Percentiles rank a stretch among this genome's conserved stretches.
Evolutionary conservation across 1,139 yeast genomes (phyloP).

Genomic region (Yamadazyma conglobata): DNA sequence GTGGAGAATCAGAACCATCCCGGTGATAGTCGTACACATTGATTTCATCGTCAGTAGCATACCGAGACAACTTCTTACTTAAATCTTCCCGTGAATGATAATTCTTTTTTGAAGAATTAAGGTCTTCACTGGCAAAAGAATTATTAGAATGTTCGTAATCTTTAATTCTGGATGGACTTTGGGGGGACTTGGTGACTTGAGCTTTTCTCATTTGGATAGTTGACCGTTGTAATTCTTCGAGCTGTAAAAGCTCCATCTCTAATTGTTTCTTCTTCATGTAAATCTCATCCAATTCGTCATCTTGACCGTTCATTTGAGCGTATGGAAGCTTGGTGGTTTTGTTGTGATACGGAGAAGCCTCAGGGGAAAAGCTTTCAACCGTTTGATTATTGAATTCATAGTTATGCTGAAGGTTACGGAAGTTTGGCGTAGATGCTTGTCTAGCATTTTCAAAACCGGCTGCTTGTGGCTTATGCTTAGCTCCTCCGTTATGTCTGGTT

Average conservation of each 20-base stretch:
- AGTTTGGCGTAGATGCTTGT: constrained; percentile 13
- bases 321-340: constrained; percentile 7
- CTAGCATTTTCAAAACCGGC: constrained; percentile 15
- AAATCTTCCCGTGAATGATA: constrained; percentile 35
- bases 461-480: constrained; percentile 19
- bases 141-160: constrained; percentile 22
- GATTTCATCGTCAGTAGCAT: constrained; percentile 26
- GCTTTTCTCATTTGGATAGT: constrained; percentile 18
- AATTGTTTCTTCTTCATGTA: constrained; percentile 35
- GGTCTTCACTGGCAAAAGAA: constrained; percentile 37
- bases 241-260: constrained; percentile 37
- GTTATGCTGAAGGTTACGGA: constrained; percentile 5
- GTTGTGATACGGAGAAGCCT: constrained; percentile 18
- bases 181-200: constrained; percentile 8
- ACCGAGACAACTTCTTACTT: constrained; percentile 31
- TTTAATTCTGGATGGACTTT: constrained; percentile 8
- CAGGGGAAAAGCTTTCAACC: constrained; percentile 26
- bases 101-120: constrained; percentile 30
- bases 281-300: constrained; percentile 26
- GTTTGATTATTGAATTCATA: constrained; percentile 22
- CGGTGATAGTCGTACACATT: constrained; percentile 17
- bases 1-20: constrained; percentile 23
- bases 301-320: constrained; percentile 3
- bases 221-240: constrained; percentile 34
- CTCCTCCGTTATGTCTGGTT: constrained; percentile 9